A percentile compares a stretch with the other conserved stretches of the same genome.
phyloP scores from a whole-genome alignment of 2,329 filamentous ascomycete species.

The Fusarium brachygibbosum region DNA sequence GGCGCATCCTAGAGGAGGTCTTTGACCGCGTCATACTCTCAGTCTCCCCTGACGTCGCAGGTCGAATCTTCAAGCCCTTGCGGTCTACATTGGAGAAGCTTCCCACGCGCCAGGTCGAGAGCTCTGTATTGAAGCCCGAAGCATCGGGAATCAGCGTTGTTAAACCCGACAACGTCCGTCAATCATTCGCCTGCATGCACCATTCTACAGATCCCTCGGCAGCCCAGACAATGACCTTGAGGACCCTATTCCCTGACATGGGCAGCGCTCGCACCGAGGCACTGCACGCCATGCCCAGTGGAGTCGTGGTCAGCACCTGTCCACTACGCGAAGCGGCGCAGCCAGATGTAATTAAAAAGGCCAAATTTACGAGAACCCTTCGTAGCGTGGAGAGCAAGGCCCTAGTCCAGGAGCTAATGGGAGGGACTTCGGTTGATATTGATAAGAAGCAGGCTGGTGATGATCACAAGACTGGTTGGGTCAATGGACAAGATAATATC shows the following conservation, averaged over 20 bases:
- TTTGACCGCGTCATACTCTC: slow-evolving; percentile 69
- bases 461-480: slow-evolving; percentile 57
- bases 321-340: slow-evolving; percentile 58
- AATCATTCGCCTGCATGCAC: slow-evolving; percentile 46
- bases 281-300: slow-evolving; percentile 64
- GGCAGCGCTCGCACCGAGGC: slow-evolving; percentile 61
- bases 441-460: slow-evolving; percentile 20
- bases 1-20: slow-evolving; percentile 46
- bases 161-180: slow-evolving; percentile 19
- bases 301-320: slow-evolving; percentile 66
- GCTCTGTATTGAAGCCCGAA: slow-evolving; percentile 56
- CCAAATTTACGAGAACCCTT: slow-evolving; percentile 66
- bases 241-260: slow-evolving; percentile 52
- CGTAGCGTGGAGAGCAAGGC: slow-evolving; percentile 62
- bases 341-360: slow-evolving; percentile 58
- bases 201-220: slow-evolving; percentile 43
- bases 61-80: slow-evolving; percentile 62
- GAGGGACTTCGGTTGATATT: slow-evolving; percentile 15
- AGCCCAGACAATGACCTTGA: slow-evolving; percentile 54
- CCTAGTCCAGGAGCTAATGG: slow-evolving; percentile 63
- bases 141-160: neutral
- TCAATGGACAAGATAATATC: slow-evolving; percentile 66
- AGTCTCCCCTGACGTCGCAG: slow-evolving; percentile 67
- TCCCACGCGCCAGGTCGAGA: slow-evolving; percentile 63
- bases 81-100: slow-evolving; percentile 56